Conservation (phyloP, 257 asterid species). For the Linderniella brevidens region DNA sequence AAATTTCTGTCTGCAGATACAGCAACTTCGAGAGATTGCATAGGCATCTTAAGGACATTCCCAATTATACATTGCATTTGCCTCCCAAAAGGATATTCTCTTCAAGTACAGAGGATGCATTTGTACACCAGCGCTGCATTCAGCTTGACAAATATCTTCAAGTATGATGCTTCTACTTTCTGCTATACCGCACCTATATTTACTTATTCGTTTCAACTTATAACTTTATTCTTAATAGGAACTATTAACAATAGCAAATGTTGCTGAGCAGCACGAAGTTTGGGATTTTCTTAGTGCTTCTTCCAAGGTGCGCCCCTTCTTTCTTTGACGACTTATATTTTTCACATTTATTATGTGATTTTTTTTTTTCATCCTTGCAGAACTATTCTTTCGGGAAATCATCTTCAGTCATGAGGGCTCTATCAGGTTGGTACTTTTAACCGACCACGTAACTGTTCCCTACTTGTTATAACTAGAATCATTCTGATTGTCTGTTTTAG, state of each 20-base stretch:
- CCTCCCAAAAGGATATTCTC: conserved; percentile 99
- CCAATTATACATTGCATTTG: conserved; percentile 81
- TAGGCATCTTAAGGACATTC: conserved; percentile 82
- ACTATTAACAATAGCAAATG: conserved; percentile 88
- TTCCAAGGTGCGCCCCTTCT: conserved; percentile 50
- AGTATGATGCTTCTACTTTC: conserved; percentile 25
- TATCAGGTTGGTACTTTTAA: conserved; percentile 41
- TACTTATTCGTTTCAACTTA: conserved; percentile 12
- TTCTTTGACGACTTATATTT: background rate
- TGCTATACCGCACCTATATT: conserved; percentile 7
- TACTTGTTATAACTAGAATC: conserved; percentile 10
- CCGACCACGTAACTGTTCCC: conserved; percentile 9
- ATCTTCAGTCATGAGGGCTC: conserved; percentile 77
- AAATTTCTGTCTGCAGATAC: conserved; percentile 37
- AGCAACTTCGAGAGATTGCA: conserved; percentile 96
- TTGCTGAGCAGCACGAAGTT: conserved; percentile 98
- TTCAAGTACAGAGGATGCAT: conserved; percentile 91
- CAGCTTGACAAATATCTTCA: conserved; percentile 93
- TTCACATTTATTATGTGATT: background rate
- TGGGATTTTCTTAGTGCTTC: conserved; percentile 95
- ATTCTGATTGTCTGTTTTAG: background rate
- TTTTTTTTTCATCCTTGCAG: conserved; percentile 31
- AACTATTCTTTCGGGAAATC: conserved; percentile 95
- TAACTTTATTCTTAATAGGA: conserved; percentile 36
- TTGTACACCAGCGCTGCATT: conserved; percentile 95